Percentiles rank a stretch among this genome's conserved stretches.
Conservation (phyloP, 139 green algal genomes). For the Coelastrella sp. region DNA sequence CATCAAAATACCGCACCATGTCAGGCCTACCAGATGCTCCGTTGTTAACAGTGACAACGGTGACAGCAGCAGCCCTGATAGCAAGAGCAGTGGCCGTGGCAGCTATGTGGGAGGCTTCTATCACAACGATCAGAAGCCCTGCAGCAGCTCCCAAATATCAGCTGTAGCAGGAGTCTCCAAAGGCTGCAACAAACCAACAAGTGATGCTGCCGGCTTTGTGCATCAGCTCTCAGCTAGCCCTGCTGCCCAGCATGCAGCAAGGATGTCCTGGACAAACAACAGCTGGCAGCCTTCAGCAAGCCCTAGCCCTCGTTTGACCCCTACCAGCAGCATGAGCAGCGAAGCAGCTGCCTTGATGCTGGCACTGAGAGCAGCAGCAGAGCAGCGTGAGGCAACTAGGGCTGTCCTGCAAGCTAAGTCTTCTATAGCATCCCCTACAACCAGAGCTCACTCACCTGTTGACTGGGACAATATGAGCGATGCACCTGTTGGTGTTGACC, state of each 20-base stretch:
- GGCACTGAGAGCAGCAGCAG: conserved; percentile 9
- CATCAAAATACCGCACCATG: conserved; percentile 30
- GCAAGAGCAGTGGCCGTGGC: not conserved
- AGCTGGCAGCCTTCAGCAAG: not conserved
- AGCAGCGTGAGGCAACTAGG: not conserved
- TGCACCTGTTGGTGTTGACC: not conserved
- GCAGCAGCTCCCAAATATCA: too few relatives aligned
- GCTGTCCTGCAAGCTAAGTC: not conserved
- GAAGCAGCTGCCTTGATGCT: conserved; percentile 36
- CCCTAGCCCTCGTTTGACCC: not conserved
- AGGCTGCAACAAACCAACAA: not conserved
- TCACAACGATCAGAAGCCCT: too few relatives aligned
- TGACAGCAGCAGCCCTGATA: not conserved
- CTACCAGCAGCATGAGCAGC: conserved; percentile 39
- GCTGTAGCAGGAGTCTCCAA: not conserved
- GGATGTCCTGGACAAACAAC: too few relatives aligned
- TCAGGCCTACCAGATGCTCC: not conserved
- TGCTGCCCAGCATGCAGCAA: too few relatives aligned
- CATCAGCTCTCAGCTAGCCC: too few relatives aligned
- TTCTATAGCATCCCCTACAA: not conserved
- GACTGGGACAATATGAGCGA: not conserved
- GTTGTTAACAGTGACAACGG: not conserved
- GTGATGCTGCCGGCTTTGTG: not conserved
- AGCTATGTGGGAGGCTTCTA: not conserved
- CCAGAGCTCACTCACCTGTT: not conserved